A percentile compares a stretch with the other conserved stretches of the same genome.
phyloP scores from a whole-genome alignment of 345 rosid genomes.

The rapeseed (Brassica napus) region DNA sequence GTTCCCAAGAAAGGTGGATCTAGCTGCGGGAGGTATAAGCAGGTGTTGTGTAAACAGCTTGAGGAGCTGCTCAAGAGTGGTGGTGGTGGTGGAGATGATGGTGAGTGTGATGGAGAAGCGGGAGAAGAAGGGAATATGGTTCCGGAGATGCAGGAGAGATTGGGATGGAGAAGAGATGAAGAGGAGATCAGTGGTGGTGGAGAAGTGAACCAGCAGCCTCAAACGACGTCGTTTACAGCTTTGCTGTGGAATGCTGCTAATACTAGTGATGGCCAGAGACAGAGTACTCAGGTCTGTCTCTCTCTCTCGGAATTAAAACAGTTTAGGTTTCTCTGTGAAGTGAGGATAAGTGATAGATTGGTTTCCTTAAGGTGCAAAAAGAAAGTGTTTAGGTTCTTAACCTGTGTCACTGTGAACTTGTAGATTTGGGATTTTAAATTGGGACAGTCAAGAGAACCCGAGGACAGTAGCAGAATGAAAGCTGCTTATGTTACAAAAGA shows the following conservation, averaged over 20 bases:
- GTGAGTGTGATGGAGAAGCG: background rate
- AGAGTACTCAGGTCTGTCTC: slow-evolving; percentile 54
- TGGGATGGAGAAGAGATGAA: slow-evolving; percentile 38
- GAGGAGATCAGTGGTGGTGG: slow-evolving; percentile 13
- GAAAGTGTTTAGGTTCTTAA: background rate
- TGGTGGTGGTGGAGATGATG: slow-evolving; percentile 15
- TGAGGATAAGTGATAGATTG: no score
- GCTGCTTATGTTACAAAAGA: slow-evolving; percentile 42
- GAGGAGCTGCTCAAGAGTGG: slow-evolving; percentile 55
- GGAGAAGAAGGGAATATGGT: slow-evolving; percentile 35
- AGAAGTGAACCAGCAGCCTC: slow-evolving; percentile 21
- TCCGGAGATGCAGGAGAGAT: slow-evolving; percentile 37
- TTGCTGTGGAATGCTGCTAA: slow-evolving; percentile 43
- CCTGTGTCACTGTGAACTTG: slow-evolving; percentile 20
- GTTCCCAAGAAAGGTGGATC: slow-evolving; percentile 56
- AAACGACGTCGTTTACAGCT: slow-evolving; percentile 43
- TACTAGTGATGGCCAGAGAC: slow-evolving; percentile 27
- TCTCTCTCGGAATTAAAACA: background rate
- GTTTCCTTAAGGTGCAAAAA: no score
- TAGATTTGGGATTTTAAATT: slow-evolving; percentile 92
- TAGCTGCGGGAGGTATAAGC: slow-evolving; percentile 57
- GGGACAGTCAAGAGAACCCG: slow-evolving; percentile 55
- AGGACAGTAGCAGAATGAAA: slow-evolving; percentile 49
- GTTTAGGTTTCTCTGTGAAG: background rate
- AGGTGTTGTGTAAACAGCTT: slow-evolving; percentile 63